Conservation (phyloP, 768 basidiomycete species). For the Gelatoporia subvermispora region DNA sequence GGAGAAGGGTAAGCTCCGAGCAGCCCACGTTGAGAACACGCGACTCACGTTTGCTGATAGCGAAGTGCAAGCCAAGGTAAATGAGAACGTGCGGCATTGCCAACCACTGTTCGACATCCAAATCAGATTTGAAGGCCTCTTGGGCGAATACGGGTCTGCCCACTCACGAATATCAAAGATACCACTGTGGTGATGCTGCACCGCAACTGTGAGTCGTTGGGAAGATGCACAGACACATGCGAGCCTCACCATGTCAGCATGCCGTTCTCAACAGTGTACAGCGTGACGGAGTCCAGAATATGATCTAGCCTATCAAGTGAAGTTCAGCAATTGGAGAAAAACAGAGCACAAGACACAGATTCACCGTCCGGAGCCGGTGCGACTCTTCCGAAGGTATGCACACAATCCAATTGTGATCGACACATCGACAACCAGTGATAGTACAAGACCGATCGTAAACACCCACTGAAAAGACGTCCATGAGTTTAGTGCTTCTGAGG, state of each 20-base stretch:
- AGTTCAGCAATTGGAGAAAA: neutral
- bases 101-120: constrained; percentile 18
- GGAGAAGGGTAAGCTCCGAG: constrained; percentile 2
- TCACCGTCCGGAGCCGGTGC: constrained; percentile 20
- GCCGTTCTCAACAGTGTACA: constrained; percentile 25
- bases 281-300: constrained; percentile 21
- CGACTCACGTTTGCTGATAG: constrained; percentile 24
- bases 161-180: constrained; percentile 23
- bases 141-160: neutral
- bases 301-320: constrained; percentile 18
- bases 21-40: neutral
- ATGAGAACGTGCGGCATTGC: constrained; percentile 21
- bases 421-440: constrained; percentile 21
- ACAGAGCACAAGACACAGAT: neutral
- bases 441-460: constrained; percentile 21
- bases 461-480: constrained; percentile 16
- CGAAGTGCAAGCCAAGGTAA: constrained; percentile 25
- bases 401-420: constrained; percentile 19
- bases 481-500: neutral
- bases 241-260: constrained; percentile 20
- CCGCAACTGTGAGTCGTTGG: constrained; percentile 1
- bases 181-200: constrained; percentile 16
- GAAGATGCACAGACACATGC: neutral
- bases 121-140: neutral
- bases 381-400: constrained; percentile 19